phyloP scores from a whole-genome alignment of 2,329 filamentous ascomycete species.

The Microdochium bolleyi region DNA sequence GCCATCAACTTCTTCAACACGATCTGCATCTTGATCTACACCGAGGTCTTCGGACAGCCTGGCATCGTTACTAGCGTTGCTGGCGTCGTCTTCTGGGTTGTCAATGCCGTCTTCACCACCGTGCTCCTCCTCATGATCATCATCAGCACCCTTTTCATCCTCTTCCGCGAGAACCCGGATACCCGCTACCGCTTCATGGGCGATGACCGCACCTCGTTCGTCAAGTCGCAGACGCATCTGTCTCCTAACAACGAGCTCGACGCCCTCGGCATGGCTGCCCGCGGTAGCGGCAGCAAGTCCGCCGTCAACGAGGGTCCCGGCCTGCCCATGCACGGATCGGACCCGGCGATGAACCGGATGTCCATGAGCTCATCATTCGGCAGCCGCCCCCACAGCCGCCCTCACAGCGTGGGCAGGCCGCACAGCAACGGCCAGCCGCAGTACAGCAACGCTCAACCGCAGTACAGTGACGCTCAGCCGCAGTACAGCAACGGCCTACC shows the following conservation, averaged over 20 bases:
- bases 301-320: neutral
- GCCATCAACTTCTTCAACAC: slow-evolving; percentile 86
- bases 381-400: neutral
- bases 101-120: slow-evolving; percentile 77
- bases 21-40: slow-evolving; percentile 85
- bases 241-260: slow-evolving; percentile 76
- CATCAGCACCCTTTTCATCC: slow-evolving; percentile 62
- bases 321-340: neutral
- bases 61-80: slow-evolving; percentile 78
- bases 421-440: neutral
- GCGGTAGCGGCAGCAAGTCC: slow-evolving; percentile 59
- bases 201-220: slow-evolving; percentile 92
- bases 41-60: slow-evolving; percentile 77
- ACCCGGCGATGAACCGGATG: neutral
- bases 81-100: slow-evolving; percentile 81
- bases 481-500: neutral
- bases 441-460: neutral
- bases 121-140: slow-evolving; percentile 78
- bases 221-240: slow-evolving; percentile 87
- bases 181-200: slow-evolving; percentile 94
- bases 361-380: neutral
- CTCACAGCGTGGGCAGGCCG: neutral
- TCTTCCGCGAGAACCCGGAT: slow-evolving; percentile 90
- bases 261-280: slow-evolving; percentile 79
- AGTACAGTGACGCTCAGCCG: neutral